Evolutionary conservation across 2,329 filamentous ascomycete genomes (phyloP), one percentile per base, ranked within the genome.

Genomic region (Capronia americana): DNA sequence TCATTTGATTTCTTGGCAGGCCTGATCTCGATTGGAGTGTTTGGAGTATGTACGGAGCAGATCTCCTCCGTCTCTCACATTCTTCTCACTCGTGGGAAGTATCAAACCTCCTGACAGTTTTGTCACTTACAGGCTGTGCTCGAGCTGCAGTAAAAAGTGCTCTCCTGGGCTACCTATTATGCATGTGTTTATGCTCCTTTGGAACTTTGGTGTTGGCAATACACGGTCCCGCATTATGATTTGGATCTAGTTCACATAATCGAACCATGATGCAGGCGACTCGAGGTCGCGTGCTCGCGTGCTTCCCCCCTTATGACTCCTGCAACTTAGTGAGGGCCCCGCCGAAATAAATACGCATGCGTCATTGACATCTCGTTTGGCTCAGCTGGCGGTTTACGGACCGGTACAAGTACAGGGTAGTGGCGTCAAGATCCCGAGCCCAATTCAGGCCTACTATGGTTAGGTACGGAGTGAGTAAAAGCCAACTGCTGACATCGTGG

Each of bases 1-100:
- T 51, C 48, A 51, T 51, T 51, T 51, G 48, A 51, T 51, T 23
- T 51, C 48, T 51, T 51, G 48, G 48, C 48, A 17, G 24, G 24
- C 48, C 20, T 51, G 10, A 51, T 28, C 48, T 12, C 48, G 23
- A 28, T 51, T 7, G 14, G 10, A 17, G 14, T 51, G 38, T n/a
- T 44, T 44, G 38, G 38, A 44, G 38, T n/a, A 44, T 51, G 38
- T n/a, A n/a, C 20, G 38, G 38, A 44, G 38, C 8, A 44, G 38
- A 44, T 44, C 14, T 44, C 38, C 34, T 12, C 34, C 14, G 7
- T 44, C 17, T 44, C 38, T 51, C 20, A 51, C 48, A 26, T 14
- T 14, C n/a, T 12, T 28, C 48, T 51, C 48, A 51, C 48, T 44
- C 4, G 38, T 44, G 3, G 10, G 4, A 34, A 34, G 32, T 34